phyloP scores from a whole-genome alignment of 768 basidiomycete genomes.

The Trametes sanguinea region DNA sequence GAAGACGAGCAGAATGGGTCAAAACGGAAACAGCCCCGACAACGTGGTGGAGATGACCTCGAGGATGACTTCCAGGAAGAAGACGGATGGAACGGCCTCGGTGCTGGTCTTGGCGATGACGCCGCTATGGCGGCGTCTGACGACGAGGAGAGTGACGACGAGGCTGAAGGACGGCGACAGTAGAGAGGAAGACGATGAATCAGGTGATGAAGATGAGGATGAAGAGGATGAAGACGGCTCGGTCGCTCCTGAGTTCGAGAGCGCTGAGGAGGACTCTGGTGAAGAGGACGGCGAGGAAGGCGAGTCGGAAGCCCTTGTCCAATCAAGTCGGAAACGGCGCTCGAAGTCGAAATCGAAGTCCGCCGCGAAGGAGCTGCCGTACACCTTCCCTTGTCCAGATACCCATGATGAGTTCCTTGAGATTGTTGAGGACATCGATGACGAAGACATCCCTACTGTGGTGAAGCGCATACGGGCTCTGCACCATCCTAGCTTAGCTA shows the following conservation, averaged over 20 bases:
- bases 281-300: slow-evolving; percentile 45
- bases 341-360: slow-evolving; percentile 31
- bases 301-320: slow-evolving; percentile 41
- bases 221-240: slow-evolving; percentile 33
- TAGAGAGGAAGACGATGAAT: slow-evolving; percentile 36
- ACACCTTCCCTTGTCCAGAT: slow-evolving; percentile 86
- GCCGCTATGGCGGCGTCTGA: slow-evolving; percentile 42
- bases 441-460: slow-evolving; percentile 74
- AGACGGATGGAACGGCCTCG: slow-evolving; percentile 30
- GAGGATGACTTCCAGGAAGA: slow-evolving; percentile 75
- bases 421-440: slow-evolving; percentile 69
- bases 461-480: slow-evolving; percentile 88
- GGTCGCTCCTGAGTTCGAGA: slow-evolving; percentile 39
- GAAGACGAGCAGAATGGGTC: slow-evolving; percentile 51
- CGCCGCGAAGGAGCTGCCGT: slow-evolving; percentile 70
- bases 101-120: slow-evolving; percentile 38
- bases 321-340: slow-evolving; percentile 38
- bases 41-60: slow-evolving; percentile 80
- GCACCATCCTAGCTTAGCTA: slow-evolving; percentile 89
- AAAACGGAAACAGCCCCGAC: slow-evolving; percentile 52
- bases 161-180: slow-evolving; percentile 29
- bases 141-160: slow-evolving; percentile 39
- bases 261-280: slow-evolving; percentile 40
- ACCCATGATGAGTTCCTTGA: slow-evolving; percentile 85
- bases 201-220: slow-evolving; percentile 30